These are phyloP conservation scores for Hymenoscyphus fructigenus DNA, from an alignment of 2,329 filamentous ascomycete genomes.

Conservation along the genomic window DNA sequence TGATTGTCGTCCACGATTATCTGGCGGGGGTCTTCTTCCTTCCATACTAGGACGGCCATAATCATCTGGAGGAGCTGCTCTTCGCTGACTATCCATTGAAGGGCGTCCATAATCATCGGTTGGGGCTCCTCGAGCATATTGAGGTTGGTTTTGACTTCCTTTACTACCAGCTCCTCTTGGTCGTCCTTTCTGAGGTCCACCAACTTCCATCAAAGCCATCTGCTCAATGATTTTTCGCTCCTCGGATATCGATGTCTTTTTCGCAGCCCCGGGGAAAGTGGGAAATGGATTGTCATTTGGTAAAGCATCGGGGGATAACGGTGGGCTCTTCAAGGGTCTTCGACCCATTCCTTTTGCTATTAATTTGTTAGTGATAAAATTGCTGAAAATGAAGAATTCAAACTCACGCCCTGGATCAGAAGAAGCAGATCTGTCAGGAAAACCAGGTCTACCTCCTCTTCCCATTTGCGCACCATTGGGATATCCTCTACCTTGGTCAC, in stretches of 20 bases:
- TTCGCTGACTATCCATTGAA: conserved; percentile 23
- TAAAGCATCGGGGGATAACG: conserved; percentile 39
- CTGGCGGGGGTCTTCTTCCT: conserved; percentile 19
- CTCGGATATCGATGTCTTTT: conserved; percentile 42
- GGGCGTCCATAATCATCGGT: conserved; percentile 31
- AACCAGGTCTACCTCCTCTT: conserved; percentile 30
- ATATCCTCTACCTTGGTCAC: conserved; percentile 29
- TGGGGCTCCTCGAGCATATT: conserved; percentile 17
- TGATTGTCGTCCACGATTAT: conserved; percentile 29
- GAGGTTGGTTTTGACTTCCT: conserved; percentile 22
- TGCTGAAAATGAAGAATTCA: conserved; percentile 19
- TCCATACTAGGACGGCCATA: conserved; percentile 23
- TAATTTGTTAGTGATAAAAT: conserved; percentile 18
- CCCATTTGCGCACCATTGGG: conserved; percentile 28
- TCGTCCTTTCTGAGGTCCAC: conserved; percentile 18
- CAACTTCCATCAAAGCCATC: conserved; percentile 35
- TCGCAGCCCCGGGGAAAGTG: conserved; percentile 40
- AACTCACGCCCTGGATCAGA: conserved; percentile 36
- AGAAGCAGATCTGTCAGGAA: conserved; percentile 24
- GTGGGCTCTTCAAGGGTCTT: conserved; percentile 35
- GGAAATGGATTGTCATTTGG: conserved; percentile 52
- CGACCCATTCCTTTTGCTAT: conserved; percentile 25
- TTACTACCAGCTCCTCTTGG: conserved; percentile 28
- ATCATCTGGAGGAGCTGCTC: conserved; percentile 15
- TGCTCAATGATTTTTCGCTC: conserved; percentile 37